These are phyloP conservation scores for Schrenkiella parvula DNA, from an alignment of 345 rosid species.

Conservation along the genomic window DNA sequence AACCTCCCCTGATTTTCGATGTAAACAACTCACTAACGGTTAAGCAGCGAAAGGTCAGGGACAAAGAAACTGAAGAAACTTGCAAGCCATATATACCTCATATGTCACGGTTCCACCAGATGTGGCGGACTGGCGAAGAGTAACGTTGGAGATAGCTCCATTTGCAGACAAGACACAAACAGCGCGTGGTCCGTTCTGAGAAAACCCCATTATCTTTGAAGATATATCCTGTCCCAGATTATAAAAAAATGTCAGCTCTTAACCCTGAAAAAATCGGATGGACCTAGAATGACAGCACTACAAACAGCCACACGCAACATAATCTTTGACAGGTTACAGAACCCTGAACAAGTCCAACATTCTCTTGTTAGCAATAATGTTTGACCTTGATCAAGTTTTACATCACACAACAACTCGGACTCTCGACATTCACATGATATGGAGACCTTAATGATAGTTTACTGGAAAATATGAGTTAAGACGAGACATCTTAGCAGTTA, in stretches of 20 bases:
- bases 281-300: neutral
- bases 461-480: neutral
- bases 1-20: slow-evolving; percentile 59
- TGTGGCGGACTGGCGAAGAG: slow-evolving; percentile 60
- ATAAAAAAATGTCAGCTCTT: neutral
- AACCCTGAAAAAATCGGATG: neutral
- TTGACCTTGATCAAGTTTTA: too few species aligned
- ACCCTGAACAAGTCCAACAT: neutral
- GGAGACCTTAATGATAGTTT: neutral
- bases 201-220: slow-evolving; percentile 60
- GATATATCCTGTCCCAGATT: slow-evolving; percentile 62
- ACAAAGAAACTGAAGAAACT: neutral
- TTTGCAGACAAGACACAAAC: slow-evolving; percentile 82
- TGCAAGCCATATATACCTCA: slow-evolving; percentile 47
- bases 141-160: slow-evolving; percentile 80
- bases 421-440: neutral
- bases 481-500: neutral
- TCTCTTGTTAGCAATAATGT: neutral
- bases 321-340: neutral
- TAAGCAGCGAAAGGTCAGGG: slow-evolving; percentile 4
- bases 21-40: neutral
- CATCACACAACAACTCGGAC: neutral
- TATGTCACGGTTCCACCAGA: slow-evolving; percentile 75
- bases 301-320: neutral
- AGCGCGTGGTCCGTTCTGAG: slow-evolving; percentile 77